Conservation (phyloP, 2,329 filamentous ascomycete genomes). For the Aschersonia sp. region DNA sequence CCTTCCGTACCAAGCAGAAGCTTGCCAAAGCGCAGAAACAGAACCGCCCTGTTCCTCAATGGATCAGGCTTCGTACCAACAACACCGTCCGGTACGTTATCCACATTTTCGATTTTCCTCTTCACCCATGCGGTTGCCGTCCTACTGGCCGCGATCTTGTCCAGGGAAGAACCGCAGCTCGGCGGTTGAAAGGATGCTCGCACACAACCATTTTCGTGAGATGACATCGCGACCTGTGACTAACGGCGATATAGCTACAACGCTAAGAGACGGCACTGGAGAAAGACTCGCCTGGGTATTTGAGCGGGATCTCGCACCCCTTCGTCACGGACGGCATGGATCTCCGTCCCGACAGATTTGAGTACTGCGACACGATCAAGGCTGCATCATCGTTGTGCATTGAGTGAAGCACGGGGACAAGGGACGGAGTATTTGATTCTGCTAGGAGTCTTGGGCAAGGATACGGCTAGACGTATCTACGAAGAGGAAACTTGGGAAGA, state of each 20-base stretch:
- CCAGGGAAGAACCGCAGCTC: too few species aligned
- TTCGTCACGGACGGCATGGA: background rate
- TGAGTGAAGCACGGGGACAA: too few species aligned
- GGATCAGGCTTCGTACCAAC: slow-evolving; percentile 95
- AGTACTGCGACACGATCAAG: too few species aligned
- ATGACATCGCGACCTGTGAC: background rate
- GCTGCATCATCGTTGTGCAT: too few species aligned
- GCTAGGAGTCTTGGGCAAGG: too few species aligned
- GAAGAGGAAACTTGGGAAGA: too few species aligned
- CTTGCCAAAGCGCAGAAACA: slow-evolving; percentile 99
- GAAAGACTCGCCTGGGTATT: slow-evolving; percentile 99
- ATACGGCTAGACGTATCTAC: too few species aligned
- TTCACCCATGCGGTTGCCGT: background rate
- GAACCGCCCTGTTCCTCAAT: slow-evolving; percentile 99
- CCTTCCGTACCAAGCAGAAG: slow-evolving; percentile 99
- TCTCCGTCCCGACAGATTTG: background rate
- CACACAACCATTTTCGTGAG: too few species aligned
- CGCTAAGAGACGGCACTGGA: slow-evolving; percentile 99
- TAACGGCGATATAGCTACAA: slow-evolving; percentile 64
- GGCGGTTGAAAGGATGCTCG: too few species aligned
- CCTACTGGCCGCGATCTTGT: too few species aligned
- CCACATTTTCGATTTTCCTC: background rate
- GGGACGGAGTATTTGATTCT: too few species aligned
- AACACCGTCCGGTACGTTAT: slow-evolving; percentile 95
- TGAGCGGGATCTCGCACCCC: slow-evolving; percentile 45